Evolutionary conservation across 2,329 filamentous ascomycete species (phyloP), one percentile per base, ranked within the genome.

Genomic region (Xylariaceae sp.): DNA sequence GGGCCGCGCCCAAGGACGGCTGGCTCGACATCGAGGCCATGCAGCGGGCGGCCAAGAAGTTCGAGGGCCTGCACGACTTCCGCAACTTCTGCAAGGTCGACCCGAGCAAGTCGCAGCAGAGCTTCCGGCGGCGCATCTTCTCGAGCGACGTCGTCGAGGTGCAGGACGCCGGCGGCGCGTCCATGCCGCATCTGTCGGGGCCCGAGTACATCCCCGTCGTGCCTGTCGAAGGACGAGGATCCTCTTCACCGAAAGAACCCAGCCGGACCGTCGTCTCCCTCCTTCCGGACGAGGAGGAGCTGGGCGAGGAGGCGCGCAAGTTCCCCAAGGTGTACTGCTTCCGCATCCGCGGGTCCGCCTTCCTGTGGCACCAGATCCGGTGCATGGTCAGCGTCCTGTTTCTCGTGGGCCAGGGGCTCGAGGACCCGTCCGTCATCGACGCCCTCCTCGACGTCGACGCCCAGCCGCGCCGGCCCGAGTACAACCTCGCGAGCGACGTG

Each of bases 41-140:
- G 92, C 76, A 79, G 13, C 65, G 79, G 53, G 92, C 86, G 0
- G 92, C 90, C 16, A 82, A 78, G 58, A 70, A 80, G 34, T 90
- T 87, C 51, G 78, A 88, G 52, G 92, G 92, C 5, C 63, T 81
- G 36, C 87, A 97, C 63, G 92, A 98, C 66, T 98, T 97, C 66
- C 80, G 92, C 44, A 98, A 98, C 63, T 85, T 97, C 59, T 97
- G 92, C 74, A 95, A 95, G 63, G 72, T 97, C 43, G 92, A 98
- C 63, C 74, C 85, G 1, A 80, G 74, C 53, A 97, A 97, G 69
- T 87, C 94, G 63, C 86, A 95, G 52, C 79, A 78, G 23, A 92
- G 86, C 59, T 97, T 90, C 55, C 68, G 77, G 52, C 74, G 92
- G 29, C 74, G 77, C 30, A 88, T 98, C 52, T 89, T 83, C 60